phyloP scores from a whole-genome alignment of 805 yeast species.

The Saturnispora halmiae region DNA sequence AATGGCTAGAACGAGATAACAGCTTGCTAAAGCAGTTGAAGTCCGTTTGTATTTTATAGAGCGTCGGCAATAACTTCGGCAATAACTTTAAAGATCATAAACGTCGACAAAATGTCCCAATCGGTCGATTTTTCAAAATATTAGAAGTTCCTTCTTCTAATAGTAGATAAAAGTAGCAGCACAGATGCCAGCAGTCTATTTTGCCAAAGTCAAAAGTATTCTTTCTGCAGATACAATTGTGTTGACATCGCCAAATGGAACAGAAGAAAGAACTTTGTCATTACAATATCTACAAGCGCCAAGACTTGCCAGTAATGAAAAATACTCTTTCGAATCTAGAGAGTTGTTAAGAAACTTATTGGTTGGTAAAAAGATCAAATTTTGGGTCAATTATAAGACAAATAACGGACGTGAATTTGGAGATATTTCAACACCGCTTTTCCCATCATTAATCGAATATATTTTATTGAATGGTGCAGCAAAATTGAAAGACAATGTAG shows the following conservation, averaged over 20 bases:
- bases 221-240: constrained; percentile 64
- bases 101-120: too few species aligned
- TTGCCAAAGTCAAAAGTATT: constrained; percentile 63
- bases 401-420: constrained; percentile 60
- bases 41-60: background rate
- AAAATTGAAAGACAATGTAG: constrained; percentile 48
- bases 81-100: background rate
- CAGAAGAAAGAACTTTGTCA: constrained; percentile 53
- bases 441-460: constrained; percentile 48
- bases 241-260: constrained; percentile 42
- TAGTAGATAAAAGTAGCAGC: too few species aligned
- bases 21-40: constrained; percentile 21
- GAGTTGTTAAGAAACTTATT: constrained; percentile 53
- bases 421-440: constrained; percentile 56
- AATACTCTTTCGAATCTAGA: constrained; percentile 46
- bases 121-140: too few species aligned
- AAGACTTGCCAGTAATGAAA: constrained; percentile 36
- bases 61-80: background rate
- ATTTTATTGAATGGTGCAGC: constrained; percentile 51
- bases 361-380: constrained; percentile 57
- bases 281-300: constrained; percentile 60
- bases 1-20: constrained; percentile 25
- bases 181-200: constrained; percentile 28
- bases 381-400: constrained; percentile 46
- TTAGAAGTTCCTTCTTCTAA: too few species aligned